These are phyloP conservation scores for Malus hybrid DNA, from an alignment of 331 rosid genomes.

Conservation along the genomic window DNA sequence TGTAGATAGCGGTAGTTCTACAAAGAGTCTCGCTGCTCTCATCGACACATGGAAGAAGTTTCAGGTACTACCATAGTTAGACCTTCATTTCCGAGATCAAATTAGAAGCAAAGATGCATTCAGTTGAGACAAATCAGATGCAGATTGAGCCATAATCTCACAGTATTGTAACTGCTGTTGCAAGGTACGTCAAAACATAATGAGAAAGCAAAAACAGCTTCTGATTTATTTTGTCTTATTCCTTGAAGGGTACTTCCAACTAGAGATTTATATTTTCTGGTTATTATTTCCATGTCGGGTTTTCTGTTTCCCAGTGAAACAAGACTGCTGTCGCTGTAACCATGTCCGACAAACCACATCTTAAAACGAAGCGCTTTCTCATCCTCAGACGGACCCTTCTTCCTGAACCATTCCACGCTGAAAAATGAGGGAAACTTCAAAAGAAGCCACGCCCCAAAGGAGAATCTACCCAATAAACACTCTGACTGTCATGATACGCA, in stretches of 20 bases:
- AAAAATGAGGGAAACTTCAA: conserved; percentile 68
- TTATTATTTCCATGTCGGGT: conserved; percentile 65
- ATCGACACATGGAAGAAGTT: conserved; percentile 7
- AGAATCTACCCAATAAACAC: conserved; percentile 36
- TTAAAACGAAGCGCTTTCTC: conserved; percentile 67
- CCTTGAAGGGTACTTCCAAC: background rate
- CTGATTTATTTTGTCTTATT: background rate
- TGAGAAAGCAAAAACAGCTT: background rate
- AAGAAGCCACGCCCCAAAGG: conserved; percentile 71
- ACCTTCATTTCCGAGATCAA: background rate
- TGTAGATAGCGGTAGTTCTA: conserved; percentile 4
- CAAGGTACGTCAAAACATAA: background rate
- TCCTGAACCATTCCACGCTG: conserved; percentile 62
- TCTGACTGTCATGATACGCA: conserved; percentile 32
- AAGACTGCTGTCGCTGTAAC: conserved; percentile 37
- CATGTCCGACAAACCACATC: conserved; percentile 84
- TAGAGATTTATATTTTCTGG: conserved; percentile 29
- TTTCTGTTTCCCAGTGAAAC: conserved; percentile 33
- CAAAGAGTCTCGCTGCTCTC: conserved; percentile 10
- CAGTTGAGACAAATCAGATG: background rate
- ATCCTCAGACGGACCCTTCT: conserved; percentile 75
- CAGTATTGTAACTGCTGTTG: background rate
- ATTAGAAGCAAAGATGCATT: background rate
- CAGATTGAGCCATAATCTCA: background rate
- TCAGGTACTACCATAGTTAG: background rate